Base-by-base conservation (phyloP, 78 protist genomes). In the Anaeramoeba flamelloides region DNA sequence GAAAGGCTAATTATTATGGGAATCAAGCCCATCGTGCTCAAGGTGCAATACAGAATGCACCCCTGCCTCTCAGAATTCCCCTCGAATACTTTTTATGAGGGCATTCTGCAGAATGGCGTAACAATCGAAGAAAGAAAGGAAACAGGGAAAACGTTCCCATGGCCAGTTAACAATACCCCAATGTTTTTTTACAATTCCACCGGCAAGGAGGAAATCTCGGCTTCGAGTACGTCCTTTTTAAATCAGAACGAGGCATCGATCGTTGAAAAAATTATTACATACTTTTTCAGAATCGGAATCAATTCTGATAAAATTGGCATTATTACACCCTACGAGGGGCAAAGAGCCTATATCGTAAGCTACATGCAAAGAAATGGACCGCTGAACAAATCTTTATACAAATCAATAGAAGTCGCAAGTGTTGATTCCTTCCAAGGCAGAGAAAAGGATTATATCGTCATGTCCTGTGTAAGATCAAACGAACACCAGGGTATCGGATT, bases 271-370 rank as follows among this genome's bases (percentile, higher is more conserved):
- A 64, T 92, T 1, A 98, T 95, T 32, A 92, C 96, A 3, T 84
- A 76, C 2, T 78, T 96, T 76, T 39, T 97, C 32, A 77, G 85
- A 31, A 40, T 83, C 0, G 99, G 99, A 22, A 83, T 94, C 26
- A 78, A 30, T 12, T 95, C 99, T 1, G 81, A 65, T 4, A 94
- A 94, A 82, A 92, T 98, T 41, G 99, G 99, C 81, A 88, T 98
- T 80, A 87, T 98, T 86, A 96, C 99, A 30, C 99, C 99, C 3
- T 98, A 98, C 83, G 99, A 94, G 39, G 99, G 99, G 8, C 99
- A 98, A 87, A 90, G 99, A 38, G 94, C 95, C 1, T 93, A 86
- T 90, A 39, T 95, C 38, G 88, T 91, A 1, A 36, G 77, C 4
- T 2, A 3, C 81, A 92, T 97, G 97, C 83, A 74, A 69, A 79